Percentiles rank a stretch among this genome's conserved stretches.
phyloP scores from a whole-genome alignment of 2,329 filamentous ascomycete genomes.

The Ascocoryne sarcoides region DNA sequence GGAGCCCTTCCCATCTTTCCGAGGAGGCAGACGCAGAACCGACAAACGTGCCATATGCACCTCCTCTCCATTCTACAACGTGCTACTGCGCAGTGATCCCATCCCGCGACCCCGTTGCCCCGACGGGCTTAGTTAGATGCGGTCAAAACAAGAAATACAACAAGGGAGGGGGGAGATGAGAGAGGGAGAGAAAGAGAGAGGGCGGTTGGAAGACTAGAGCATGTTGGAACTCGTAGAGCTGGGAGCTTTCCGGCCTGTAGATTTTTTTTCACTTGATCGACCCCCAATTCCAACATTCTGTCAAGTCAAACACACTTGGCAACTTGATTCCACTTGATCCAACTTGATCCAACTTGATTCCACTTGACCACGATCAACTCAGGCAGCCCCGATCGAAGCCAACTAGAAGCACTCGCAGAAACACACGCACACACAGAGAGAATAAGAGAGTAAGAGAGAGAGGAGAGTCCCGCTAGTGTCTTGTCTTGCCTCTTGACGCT shows the following conservation, averaged over 20 bases:
- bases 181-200: not conserved
- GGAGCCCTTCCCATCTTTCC: conserved; percentile 14
- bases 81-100: conserved; percentile 4
- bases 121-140: too few relatives aligned
- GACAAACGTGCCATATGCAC: conserved; percentile 9
- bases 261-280: too few relatives aligned
- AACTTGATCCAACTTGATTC: conserved; percentile 2
- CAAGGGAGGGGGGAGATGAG: not conserved
- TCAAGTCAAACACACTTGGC: not conserved
- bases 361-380: too few relatives aligned
- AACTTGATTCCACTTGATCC: not conserved
- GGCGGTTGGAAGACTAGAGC: not conserved
- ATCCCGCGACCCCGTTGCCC: not conserved
- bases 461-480: too few relatives aligned
- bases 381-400: too few relatives aligned
- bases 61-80: conserved; percentile 9
- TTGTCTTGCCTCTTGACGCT: too few relatives aligned
- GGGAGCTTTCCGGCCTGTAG: too few relatives aligned
- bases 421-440: too few relatives aligned
- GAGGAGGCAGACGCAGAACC: conserved; percentile 10
- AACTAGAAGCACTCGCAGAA: too few relatives aligned
- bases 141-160: too few relatives aligned
- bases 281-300: not conserved
- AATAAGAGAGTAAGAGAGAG: too few relatives aligned
- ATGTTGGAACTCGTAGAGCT: too few relatives aligned